phyloP scores from a whole-genome alignment of 176 grass and related monocot genomes.

The Zea mays region DNA sequence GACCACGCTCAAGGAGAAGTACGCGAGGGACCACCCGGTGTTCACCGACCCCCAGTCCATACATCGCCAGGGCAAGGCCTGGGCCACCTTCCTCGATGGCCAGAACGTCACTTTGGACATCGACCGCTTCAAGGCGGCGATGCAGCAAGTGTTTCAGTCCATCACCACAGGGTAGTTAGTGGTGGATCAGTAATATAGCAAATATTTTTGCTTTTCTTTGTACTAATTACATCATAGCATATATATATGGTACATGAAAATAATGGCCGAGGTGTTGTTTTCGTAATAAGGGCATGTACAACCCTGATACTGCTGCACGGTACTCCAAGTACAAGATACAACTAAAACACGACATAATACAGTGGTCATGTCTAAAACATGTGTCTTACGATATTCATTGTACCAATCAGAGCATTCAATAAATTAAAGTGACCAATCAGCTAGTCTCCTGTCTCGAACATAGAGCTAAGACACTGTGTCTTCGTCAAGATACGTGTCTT shows the following conservation, averaged over 20 bases:
- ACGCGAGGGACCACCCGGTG: constrained; percentile 46
- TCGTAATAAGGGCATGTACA: too few species aligned
- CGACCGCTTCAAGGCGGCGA: constrained; percentile 34
- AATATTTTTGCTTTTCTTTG: not conserved
- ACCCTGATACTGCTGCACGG: too few species aligned
- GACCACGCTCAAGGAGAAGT: constrained; percentile 56
- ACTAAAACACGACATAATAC: too few species aligned
- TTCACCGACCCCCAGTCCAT: constrained; percentile 55
- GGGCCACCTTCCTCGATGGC: constrained; percentile 45
- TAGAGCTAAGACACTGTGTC: too few species aligned
- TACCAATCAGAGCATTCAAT: too few species aligned
- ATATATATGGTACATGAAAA: not conserved
- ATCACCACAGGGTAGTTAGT: constrained; percentile 9
- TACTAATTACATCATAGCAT: not conserved
- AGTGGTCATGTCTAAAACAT: too few species aligned
- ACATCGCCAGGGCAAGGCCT: constrained; percentile 32
- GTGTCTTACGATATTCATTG: too few species aligned
- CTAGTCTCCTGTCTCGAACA: too few species aligned
- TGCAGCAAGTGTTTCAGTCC: constrained; percentile 44
- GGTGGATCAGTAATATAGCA: not conserved
- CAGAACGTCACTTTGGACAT: constrained; percentile 65
- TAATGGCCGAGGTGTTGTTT: not conserved
- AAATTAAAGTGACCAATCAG: too few species aligned
- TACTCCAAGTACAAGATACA: too few species aligned
- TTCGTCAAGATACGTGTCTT: too few species aligned